phyloP scores from a whole-genome alignment of 2,329 filamentous ascomycete genomes.

The Aspergillus hiratsukae region DNA sequence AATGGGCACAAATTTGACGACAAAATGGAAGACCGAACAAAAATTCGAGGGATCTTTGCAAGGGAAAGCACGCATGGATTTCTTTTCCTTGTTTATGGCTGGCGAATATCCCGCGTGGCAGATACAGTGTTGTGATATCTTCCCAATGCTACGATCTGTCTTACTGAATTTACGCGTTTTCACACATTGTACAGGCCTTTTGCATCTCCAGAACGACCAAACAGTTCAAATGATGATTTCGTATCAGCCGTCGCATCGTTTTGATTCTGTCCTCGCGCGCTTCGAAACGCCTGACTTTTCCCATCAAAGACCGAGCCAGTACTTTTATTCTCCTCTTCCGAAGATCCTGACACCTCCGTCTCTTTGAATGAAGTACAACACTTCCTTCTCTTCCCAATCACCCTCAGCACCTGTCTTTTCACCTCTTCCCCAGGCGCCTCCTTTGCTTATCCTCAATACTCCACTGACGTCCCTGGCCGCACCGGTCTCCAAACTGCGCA shows the following conservation, averaged over 20 bases:
- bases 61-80: slow-evolving; percentile 36
- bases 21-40: slow-evolving; percentile 25
- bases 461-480: slow-evolving; percentile 89
- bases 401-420: slow-evolving; percentile 25
- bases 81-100: slow-evolving; percentile 37
- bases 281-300: not conserved
- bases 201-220: not conserved
- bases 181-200: slow-evolving; percentile 4
- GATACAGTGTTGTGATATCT: slow-evolving; percentile 31
- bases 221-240: not conserved
- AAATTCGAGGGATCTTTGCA: slow-evolving; percentile 24
- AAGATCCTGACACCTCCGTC: slow-evolving; percentile 82
- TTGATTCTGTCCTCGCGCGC: not conserved
- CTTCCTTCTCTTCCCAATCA: slow-evolving; percentile 57
- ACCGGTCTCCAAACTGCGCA: slow-evolving; percentile 77
- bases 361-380: slow-evolving; percentile 73
- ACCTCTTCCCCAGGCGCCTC: slow-evolving; percentile 39
- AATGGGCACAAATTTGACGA: slow-evolving; percentile 17
- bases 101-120: slow-evolving; percentile 37
- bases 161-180: slow-evolving; percentile 20
- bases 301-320: slow-evolving; percentile 2
- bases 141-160: slow-evolving; percentile 26
- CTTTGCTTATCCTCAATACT: slow-evolving; percentile 70
- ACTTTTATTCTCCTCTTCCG: slow-evolving; percentile 64
- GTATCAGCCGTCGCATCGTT: not conserved